Percentiles rank a stretch among this genome's conserved stretches.
phyloP scores from a whole-genome alignment of 495 filamentous ascomycete genomes.

The Poronia punctata region DNA sequence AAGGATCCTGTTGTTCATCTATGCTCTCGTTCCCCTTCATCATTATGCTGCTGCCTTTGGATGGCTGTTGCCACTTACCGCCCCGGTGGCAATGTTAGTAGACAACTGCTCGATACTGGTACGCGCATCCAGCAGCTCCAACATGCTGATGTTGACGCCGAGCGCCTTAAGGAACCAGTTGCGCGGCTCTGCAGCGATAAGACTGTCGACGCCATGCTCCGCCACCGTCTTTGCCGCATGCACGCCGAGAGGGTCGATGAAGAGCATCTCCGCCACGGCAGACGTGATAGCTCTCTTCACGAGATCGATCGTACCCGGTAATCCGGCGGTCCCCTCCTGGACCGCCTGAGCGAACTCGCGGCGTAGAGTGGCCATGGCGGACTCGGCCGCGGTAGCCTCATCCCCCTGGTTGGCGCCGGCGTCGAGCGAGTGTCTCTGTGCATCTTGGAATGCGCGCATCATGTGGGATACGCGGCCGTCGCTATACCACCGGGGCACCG shows the following conservation, averaged over 20 bases:
- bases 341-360: not conserved
- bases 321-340: not conserved
- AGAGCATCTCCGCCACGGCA: slow-evolving; percentile 19
- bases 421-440: not conserved
- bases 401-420: not conserved
- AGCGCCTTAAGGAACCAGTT: slow-evolving; percentile 27
- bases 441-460: slow-evolving; percentile 14
- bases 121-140: slow-evolving; percentile 15
- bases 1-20: too few relatives aligned
- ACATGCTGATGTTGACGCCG: slow-evolving; percentile 18
- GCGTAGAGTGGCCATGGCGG: slow-evolving; percentile 1
- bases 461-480: slow-evolving; percentile 19
- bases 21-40: too few relatives aligned
- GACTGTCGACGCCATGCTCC: slow-evolving; percentile 28
- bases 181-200: slow-evolving; percentile 29
- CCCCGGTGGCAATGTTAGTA: too few relatives aligned
- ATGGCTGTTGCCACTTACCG: too few relatives aligned
- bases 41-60: too few relatives aligned
- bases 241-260: slow-evolving; percentile 11
- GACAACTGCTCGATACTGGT: slow-evolving; percentile 9
- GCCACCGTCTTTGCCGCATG: slow-evolving; percentile 19
- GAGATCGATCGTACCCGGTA: not conserved
- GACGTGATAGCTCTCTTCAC: slow-evolving; percentile 13
- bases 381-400: not conserved
- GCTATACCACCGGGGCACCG: slow-evolving; percentile 17